Base-by-base conservation (phyloP, 202 grass and related monocot genomes). In the Zoysia matrella region DNA sequence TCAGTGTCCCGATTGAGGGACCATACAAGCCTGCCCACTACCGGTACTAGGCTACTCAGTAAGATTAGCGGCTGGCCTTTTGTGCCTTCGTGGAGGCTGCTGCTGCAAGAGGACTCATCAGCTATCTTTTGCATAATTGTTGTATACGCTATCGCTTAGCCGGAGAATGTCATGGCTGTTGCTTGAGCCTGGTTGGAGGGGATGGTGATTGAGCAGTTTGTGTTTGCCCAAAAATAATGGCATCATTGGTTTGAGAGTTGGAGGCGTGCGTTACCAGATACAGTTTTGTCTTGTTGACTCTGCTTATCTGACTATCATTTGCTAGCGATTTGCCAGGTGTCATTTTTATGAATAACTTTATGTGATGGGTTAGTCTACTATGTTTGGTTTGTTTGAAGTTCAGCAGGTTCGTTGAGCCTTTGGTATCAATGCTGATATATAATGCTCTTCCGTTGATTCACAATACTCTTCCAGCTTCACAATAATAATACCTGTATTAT, bases 1-100 rank as follows among this genome's bases (percentile, higher is more conserved):
- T 30, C 22, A 95, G 84, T 0, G 67, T 98, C 47, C 92, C 92
- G 0, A 0, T 90, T 0, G 88, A 98, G 60, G 95, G 95, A 9
- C 95, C 95, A 0, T 98, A 95, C 95, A 98, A 98, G 89, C 95
- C 95, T 0, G 79, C 64, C 0, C 79, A 76, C 71, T 95, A 98
- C 90, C 84, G 95, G 76, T 98, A 98, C 73, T 98, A 88, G 82
- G 73, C 60, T 72, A 16, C 47, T 8, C 12, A 51, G 66, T 65
- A 42, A 87, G 81, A 58, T 66, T 82, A 30, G 22, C 22, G 22
- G 22, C 22, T 30, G 22, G 22, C 22, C 22, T 30, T 30, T 30
- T 30, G 22, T 30, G 22, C 22, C 22, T 30, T 30, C 22, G 22
- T 30, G 22, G 22, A 30, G 22, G 22, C 22, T 30, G 58, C n/a